Evolutionary conservation across 768 basidiomycete species (phyloP), one percentile per base, ranked within the genome.

Genomic region (Ramaria sp.): DNA sequence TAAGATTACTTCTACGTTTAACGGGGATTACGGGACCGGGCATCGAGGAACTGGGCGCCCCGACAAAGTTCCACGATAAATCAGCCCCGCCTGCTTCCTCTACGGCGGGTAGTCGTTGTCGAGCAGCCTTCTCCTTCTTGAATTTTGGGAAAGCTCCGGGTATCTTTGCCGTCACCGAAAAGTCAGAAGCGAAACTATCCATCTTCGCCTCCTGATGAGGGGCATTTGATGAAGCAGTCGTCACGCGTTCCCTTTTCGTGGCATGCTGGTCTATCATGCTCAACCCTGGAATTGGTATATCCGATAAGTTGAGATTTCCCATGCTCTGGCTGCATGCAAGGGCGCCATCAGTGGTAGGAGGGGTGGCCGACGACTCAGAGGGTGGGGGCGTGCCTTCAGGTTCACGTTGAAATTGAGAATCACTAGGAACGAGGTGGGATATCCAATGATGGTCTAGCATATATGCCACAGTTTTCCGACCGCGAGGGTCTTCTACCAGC

Each of bases 361-460:
- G 38, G 34, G 50, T 24, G 10, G 39, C 33, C n/a, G 57, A 43
- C 17, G 39, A 12, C 2, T 11, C 24, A 51, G 22, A 15, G 19
- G 49, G 13, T 38, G 56, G 20, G 33, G 27, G 24, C 13, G 34
- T 10, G 13, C 10, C 34, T 37, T 9, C 10, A 15, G 41, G 30
- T 39, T 20, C 41, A 15, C 17, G n/a, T 9, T 13, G 58, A 10
- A 56, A 19, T 17, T 52, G 42, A 37, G 34, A 31, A 45, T 43
- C 45, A 41, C 34, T 11, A 15, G 43, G 51, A 19, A 58, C 30
- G 10, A 41, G 39, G 24, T 33, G 31, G 17, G 30, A 17, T 2
- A 97, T 75, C 95, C 95, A 98, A 0, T 81, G 80, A 63, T 97
- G 92, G 0, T 68, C 27, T 10, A 88, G 76, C 0, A 92, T 86